Base-by-base conservation (phyloP, 306 rosid species). In the Prunus persica region DNA sequence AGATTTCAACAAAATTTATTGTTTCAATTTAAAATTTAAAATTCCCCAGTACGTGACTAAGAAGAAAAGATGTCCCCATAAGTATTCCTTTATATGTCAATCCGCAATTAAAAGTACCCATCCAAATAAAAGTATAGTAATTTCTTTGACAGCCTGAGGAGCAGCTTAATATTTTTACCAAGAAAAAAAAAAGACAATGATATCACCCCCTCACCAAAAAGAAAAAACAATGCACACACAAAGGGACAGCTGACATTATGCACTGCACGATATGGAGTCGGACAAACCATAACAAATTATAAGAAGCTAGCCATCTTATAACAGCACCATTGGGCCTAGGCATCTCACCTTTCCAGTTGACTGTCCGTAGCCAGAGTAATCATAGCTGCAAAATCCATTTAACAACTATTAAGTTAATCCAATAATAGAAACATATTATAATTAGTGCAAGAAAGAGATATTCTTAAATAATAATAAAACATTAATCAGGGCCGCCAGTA, bases 281-380 rank as follows among this genome's bases (percentile, higher is more conserved):
- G 16, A 51, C 12, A 49, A 69, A 47, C 43, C 20, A 22, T 67
- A 43, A 45, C 10, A 46, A 25, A 25, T 32, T 4, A 18, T 68
- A 47, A 27, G n/a, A 69, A 69, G 15, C 32, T 8, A 69, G 24
- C 19, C 58, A 69, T 45, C 56, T 67, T 69, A 69, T 25, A 20
- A 46, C 56, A 15, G 15, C 25, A 49, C 15, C 2, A 11, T 20
- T 55, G 73, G 62, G 67, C 27, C 24, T 38, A 22, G 47, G 80
- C 54, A 69, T 68, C 89, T 69, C 82, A 93, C 98, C 97, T 93
- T 93, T 84, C 98, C 98, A 61, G 97, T 88, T 49, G 98, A 91
- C 83, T 87, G 97, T 86, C 98, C 98, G 81, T 93, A 93, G 61
- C 98, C 98, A 76, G 98, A 93, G 84, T 93, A 93, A 84, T 93